phyloP scores from a whole-genome alignment of 345 rosid species.

The Acer saccharum region DNA sequence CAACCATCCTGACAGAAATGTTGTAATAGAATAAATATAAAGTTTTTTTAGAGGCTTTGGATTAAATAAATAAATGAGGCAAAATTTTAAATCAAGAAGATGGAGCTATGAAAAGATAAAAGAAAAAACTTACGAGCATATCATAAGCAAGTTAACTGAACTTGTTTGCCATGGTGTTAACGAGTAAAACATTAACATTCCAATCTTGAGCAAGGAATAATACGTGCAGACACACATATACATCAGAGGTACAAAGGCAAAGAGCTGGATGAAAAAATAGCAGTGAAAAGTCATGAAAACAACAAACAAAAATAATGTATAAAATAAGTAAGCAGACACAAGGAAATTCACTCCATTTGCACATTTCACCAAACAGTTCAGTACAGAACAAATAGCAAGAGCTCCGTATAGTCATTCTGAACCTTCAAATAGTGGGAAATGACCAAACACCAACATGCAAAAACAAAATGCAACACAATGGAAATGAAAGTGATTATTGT shows the following conservation, averaged over 20 bases:
- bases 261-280: constrained; percentile 52
- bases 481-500: background rate
- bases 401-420: background rate
- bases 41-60: background rate
- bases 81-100: constrained; percentile 16
- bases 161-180: constrained; percentile 96
- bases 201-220: constrained; percentile 90
- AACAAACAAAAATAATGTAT: background rate
- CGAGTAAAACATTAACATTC: constrained; percentile 98
- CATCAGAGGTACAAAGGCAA: constrained; percentile 92
- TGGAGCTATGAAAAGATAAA: background rate
- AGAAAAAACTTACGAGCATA: constrained; percentile 87
- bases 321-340: background rate
- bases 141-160: constrained; percentile 96
- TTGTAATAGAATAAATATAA: constrained; percentile 19
- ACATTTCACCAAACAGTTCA: background rate
- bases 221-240: constrained; percentile 99
- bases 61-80: background rate
- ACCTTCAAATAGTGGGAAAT: background rate
- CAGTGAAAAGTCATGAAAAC: background rate
- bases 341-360: background rate
- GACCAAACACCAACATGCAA: background rate
- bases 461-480: background rate
- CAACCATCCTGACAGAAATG: constrained; percentile 78
- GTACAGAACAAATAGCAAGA: background rate